Evolutionary conservation across 2,329 filamentous ascomycete species (phyloP), one percentile per base, ranked within the genome.

Genomic region (Teratosphaeria gauchensis): DNA sequence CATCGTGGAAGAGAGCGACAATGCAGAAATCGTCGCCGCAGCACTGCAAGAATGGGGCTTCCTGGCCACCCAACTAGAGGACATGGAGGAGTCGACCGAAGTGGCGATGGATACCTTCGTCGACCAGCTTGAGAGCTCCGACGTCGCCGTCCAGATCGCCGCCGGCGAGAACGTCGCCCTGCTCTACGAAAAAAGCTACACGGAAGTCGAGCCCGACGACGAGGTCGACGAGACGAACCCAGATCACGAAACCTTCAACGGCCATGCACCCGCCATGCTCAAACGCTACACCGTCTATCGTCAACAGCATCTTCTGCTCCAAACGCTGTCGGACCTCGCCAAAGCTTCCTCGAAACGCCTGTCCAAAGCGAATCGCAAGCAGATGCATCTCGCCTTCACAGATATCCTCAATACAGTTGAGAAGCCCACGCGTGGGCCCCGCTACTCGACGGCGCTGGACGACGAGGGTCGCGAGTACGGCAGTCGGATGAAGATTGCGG

Each of bases 91-190:
- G 16, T 80, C 85, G 61, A 89, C 87, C 33, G 85, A 90, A 63
- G 76, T 83, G 31, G 87, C 89, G 16, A 82, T 94, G 66, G 88
- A 94, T 56, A 85, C 87, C 1, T 90, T 96, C 65, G 85, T 89
- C 51, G 90, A 95, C 54, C 91, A 95, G 73, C 85, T 96, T 19
- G 85, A 92, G 60, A 90, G 88, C 70, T 80, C 80, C 33, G 85
- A 90, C 59, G 77, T 84, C 0, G 77, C 82, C 8, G 88, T 95
- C 0, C 89, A 94, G 68, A 84, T 90, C 53, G 84, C 87, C 3
- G 87, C 90, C 0, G 90, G 87, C 3, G 83, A 87, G 68, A 89
- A 89, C 71, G 91, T 95, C 60, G 90, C 90, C 0, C 78, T 95
- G 9, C 78, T 95, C 11, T 92, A 89, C 67, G 91, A 96, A 72